These are phyloP conservation scores for Lactarius hengduanensis DNA, from an alignment of 768 basidiomycete genomes.

Conservation along the genomic window DNA sequence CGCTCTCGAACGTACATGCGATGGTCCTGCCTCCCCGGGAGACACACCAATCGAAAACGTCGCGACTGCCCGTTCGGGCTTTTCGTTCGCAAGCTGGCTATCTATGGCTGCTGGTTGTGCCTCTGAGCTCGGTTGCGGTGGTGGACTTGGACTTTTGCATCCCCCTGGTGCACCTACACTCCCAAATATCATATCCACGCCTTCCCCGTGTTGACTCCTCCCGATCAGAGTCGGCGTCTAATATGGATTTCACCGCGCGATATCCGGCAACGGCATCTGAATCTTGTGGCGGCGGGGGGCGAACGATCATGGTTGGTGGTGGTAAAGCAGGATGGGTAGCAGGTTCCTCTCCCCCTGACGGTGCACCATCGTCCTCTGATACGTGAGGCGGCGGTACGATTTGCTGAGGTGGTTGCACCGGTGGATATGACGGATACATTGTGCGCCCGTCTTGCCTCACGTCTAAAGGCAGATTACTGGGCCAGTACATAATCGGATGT, in stretches of 20 bases:
- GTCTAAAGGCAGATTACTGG: constrained; percentile 28
- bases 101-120: constrained; percentile 12
- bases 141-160: constrained; percentile 32
- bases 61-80: constrained; percentile 36
- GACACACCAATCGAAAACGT: constrained; percentile 48
- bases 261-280: constrained; percentile 40
- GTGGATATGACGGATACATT: constrained; percentile 23
- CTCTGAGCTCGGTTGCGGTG: constrained; percentile 12
- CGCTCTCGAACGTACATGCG: constrained; percentile 36
- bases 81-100: constrained; percentile 12
- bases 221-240: background rate
- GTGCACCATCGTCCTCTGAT: constrained; percentile 10
- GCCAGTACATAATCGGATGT: constrained; percentile 44
- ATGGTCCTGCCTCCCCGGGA: constrained; percentile 38
- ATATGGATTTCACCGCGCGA: constrained; percentile 33
- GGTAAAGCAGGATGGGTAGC: constrained; percentile 29
- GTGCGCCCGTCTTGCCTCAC: constrained; percentile 13
- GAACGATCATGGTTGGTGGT: constrained; percentile 35
- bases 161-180: constrained; percentile 23
- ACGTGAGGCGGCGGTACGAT: constrained; percentile 5
- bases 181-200: constrained; percentile 27
- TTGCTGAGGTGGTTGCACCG: constrained; percentile 19
- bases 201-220: constrained; percentile 18
- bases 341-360: constrained; percentile 15
- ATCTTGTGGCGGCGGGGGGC: constrained; percentile 37